Base-by-base conservation (phyloP, 179 eudicot species). In the Nepenthes alata region DNA sequence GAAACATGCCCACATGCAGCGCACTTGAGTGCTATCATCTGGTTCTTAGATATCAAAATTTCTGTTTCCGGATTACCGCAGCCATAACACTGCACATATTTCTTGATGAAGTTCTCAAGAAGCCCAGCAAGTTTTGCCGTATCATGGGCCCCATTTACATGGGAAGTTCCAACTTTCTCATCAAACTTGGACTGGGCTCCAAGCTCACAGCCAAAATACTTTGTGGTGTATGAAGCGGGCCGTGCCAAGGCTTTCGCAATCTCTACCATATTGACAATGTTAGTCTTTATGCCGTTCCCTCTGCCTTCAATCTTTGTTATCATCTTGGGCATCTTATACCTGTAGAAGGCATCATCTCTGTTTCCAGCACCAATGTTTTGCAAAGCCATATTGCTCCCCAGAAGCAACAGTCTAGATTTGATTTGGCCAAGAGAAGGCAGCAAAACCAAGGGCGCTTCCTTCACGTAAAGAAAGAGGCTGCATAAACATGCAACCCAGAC, bases 301-400 rank as follows among this genome's bases (percentile, higher is more conserved):
- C 87, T 76, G n/a, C 89, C 94, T 68, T 83, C 95, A 11, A 86
- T 81, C 61, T 84, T 86, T 2, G 95, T 84, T 25, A 86, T 75
- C 89, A 84, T 86, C 78, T 15, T 83, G 35, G 95, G 95, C 95
- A 86, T 86, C 83, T 84, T 86, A 41, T 86, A 86, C 84, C 95
- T 72, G 67, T 86, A 86, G 70, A 86, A 86, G 95, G 95, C 89
- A 78, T 86, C 95, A 64, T 86, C 95, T 2, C 82, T 78, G 71
- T 86, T 84, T 53, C 81, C 75, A 49, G 81, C 87, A 67, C 89
- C 89, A 74, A 86, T 86, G 75, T 84, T 86, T 67, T 74, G 95
- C 65, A 86, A 69, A 25, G 89, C 87, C 95, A 86, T 86, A 2
- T 76, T 83, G 65, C 35, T 6, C 41, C 53, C 25, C 39, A 44